phyloP scores from a whole-genome alignment of 805 yeast genomes.

The Lachancea sp. region DNA sequence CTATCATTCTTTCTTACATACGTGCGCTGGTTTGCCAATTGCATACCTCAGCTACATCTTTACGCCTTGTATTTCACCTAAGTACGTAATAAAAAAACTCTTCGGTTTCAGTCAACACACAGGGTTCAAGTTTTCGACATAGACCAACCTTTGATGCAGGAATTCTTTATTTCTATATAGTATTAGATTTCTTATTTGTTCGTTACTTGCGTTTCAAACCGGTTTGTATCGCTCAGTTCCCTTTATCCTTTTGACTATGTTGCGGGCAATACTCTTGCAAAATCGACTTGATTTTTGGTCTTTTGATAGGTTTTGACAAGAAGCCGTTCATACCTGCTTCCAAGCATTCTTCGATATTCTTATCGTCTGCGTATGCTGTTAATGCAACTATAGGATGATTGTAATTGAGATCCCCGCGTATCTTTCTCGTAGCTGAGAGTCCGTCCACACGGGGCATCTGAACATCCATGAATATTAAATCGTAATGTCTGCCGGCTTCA shows the following conservation, averaged over 20 bases:
- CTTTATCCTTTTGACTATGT: background rate
- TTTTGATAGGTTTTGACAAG: slow-evolving; percentile 78
- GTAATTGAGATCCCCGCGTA: slow-evolving; percentile 57
- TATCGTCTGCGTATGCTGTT: slow-evolving; percentile 92
- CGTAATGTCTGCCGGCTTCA: slow-evolving; percentile 42
- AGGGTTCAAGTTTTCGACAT: too few relatives aligned
- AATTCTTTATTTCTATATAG: too few relatives aligned
- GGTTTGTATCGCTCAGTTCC: background rate
- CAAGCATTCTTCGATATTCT: slow-evolving; percentile 78
- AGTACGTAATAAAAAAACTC: slow-evolving; percentile 11
- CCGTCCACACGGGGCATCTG: slow-evolving; percentile 97
- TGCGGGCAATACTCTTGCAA: slow-evolving; percentile 31
- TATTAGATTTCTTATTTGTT: too few relatives aligned
- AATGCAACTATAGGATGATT: slow-evolving; percentile 81
- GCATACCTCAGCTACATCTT: slow-evolving; percentile 7
- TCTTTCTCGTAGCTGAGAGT: slow-evolving; percentile 67
- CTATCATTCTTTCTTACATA: background rate
- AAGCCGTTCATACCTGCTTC: slow-evolving; percentile 93
- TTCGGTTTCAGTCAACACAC: slow-evolving; percentile 10
- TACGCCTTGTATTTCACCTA: slow-evolving; percentile 10
- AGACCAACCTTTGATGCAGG: too few relatives aligned
- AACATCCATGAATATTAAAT: slow-evolving; percentile 90
- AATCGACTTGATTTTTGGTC: slow-evolving; percentile 58
- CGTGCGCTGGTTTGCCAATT: slow-evolving; percentile 1
- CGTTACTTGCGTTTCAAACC: too few relatives aligned